These are phyloP conservation scores for Ceratobasidium sp. DNA, from an alignment of 1,284 basidiomycete genomes.

Conservation along the genomic window DNA sequence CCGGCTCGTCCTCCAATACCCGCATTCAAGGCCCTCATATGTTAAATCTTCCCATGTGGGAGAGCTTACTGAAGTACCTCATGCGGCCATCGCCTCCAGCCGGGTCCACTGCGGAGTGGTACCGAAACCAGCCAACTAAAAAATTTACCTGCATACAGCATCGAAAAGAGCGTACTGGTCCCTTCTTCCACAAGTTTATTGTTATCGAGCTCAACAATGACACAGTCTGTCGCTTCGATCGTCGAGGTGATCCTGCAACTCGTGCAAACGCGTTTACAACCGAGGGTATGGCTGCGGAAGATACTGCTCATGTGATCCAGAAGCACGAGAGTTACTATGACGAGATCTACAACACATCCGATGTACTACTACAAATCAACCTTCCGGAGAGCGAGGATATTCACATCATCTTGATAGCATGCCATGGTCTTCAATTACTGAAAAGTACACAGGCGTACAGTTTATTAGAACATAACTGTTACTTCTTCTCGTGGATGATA, in stretches of 20 bases:
- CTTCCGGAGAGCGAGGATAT: slow-evolving; percentile 11
- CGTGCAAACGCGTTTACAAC: neutral
- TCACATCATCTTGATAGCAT: neutral
- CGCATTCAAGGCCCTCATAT: too few species aligned
- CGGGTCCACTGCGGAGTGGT: neutral
- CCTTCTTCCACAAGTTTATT: neutral
- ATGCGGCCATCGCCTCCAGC: too few species aligned
- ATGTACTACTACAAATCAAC: neutral
- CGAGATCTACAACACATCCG: neutral
- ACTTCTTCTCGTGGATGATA: slow-evolving; percentile 25
- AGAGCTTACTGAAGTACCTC: too few species aligned
- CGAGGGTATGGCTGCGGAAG: neutral
- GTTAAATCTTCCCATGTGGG: too few species aligned
- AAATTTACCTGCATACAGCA: neutral
- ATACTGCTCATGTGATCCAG: slow-evolving; percentile 9
- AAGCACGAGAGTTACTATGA: neutral
- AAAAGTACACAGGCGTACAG: neutral
- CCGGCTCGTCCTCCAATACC: too few species aligned
- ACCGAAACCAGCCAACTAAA: neutral
- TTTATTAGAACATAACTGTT: slow-evolving; percentile 19
- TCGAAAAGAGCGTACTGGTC: neutral
- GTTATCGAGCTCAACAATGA: neutral
- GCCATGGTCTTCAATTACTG: slow-evolving; percentile 1
- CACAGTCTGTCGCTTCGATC: slow-evolving; percentile 24
- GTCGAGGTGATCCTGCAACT: neutral